Conservation (phyloP, 192 early-diverging fungal species). For the Backusella sp. region DNA sequence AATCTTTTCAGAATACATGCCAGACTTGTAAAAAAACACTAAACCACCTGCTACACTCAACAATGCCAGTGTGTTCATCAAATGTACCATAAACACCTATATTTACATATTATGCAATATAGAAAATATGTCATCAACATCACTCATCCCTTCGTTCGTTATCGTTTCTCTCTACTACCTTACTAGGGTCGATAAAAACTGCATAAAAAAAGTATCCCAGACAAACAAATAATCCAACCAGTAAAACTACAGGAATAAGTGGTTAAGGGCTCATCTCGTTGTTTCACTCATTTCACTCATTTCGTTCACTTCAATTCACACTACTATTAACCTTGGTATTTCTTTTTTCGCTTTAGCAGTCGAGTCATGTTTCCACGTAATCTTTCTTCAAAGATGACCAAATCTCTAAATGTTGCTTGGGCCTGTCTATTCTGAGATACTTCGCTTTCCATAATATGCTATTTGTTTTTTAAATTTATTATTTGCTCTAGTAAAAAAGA, state of each 20-base stretch:
- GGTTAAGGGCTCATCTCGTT: constrained; percentile 7
- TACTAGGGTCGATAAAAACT: constrained; percentile 49
- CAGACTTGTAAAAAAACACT: constrained; percentile 52
- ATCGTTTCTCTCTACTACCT: constrained; percentile 30
- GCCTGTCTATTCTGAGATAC: constrained; percentile 4
- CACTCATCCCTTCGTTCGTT: neutral
- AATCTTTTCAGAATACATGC: constrained; percentile 58
- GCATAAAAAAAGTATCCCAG: constrained; percentile 48
- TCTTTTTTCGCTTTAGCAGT: constrained; percentile 65
- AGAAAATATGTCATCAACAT: neutral
- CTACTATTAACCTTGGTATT: constrained; percentile 57
- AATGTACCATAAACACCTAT: constrained; percentile 22
- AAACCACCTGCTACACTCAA: constrained; percentile 39
- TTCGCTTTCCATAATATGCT: neutral
- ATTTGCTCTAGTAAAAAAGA: neutral
- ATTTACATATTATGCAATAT: neutral
- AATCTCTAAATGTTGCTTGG: constrained; percentile 62
- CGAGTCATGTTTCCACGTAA: constrained; percentile 71
- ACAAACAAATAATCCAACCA: constrained; percentile 13
- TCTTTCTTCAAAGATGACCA: constrained; percentile 80
- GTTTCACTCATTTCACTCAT: neutral
- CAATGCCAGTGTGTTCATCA: constrained; percentile 39
- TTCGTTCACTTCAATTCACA: neutral
- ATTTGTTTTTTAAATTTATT: neutral
- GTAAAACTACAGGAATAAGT: constrained; percentile 31